A percentile compares a stretch with the other conserved stretches of the same genome.
These are phyloP conservation scores for Yamadazyma oceani DNA, from an alignment of 1,139 yeast genomes.

Conservation along the genomic window DNA sequence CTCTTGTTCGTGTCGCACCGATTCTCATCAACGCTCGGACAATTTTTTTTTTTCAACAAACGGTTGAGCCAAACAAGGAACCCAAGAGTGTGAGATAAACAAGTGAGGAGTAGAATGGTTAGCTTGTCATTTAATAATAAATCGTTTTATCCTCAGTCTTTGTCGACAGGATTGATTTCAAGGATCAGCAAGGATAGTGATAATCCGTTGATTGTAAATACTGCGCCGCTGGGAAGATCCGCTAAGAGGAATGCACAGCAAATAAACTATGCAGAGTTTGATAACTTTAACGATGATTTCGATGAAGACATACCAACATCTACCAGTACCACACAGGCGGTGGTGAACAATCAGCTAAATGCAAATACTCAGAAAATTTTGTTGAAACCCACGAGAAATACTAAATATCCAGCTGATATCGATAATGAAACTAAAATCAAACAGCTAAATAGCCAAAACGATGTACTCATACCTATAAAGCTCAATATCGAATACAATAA, in stretches of 20 bases:
- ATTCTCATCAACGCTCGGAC: no score
- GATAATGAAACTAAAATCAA: conserved; percentile 25
- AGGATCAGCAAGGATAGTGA: conserved; percentile 68
- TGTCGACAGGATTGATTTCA: conserved; percentile 66
- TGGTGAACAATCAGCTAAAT: conserved; percentile 23
- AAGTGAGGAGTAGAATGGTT: neutral
- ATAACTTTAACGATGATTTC: conserved; percentile 59
- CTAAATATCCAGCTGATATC: conserved; percentile 28
- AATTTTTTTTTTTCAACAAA: no score
- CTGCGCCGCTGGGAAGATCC: conserved; percentile 74
- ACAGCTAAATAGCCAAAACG: conserved; percentile 32
- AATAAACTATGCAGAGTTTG: conserved; percentile 81
- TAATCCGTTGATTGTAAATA: conserved; percentile 53
- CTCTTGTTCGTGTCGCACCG: neutral
- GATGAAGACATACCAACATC: conserved; percentile 49
- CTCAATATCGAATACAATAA: conserved; percentile 71
- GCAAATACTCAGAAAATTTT: conserved; percentile 31
- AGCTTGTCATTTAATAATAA: conserved; percentile 11
- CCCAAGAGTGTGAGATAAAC: neutral
- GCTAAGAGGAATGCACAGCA: conserved; percentile 74
- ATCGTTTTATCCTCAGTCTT: conserved; percentile 65
- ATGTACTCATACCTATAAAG: conserved; percentile 73
- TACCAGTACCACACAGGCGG: conserved; percentile 20
- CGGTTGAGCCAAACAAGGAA: neutral
- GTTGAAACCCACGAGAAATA: conserved; percentile 35